Base-by-base conservation (phyloP, 768 basidiomycete species). In the Rhodosporidiobolus odoratus region DNA sequence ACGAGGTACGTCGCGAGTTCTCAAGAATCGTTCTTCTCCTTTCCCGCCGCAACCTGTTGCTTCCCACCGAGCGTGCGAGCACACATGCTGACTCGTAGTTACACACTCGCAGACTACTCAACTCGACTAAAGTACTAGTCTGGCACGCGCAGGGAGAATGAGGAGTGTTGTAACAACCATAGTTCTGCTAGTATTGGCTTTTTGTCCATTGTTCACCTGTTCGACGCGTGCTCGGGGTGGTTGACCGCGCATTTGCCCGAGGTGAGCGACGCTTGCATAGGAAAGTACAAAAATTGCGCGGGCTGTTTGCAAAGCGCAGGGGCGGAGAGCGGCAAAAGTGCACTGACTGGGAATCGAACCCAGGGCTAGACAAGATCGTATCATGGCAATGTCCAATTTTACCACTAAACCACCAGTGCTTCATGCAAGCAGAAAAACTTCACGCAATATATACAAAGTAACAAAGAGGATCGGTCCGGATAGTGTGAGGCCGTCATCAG, bases 111-210 rank as follows among this genome's bases (percentile, higher is more conserved):
- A 90, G 89, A 91, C 78, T 91, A 91, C 76, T 90, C 89, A 27
- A 91, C 89, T 12, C 84, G 89, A 40, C 88, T 90, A 82, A 84
- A 88, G 74, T 90, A 90, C 80, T 89, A 58, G 50, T 3, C 37
- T 9, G 9, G 35, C 6, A 23, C 23, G 19, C 27, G 43, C 13
- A 17, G 35, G 27, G 5, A 17, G 30, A 27, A 43, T 4, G 30
- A 10, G 10, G 38, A 32, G 23, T 59, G 58, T 59, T 59, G 58
- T 59, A 41, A 54, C 8, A 54, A n/a, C n/a, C n/a, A n/a, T n/a
- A n/a, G n/a, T n/a, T n/a, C n/a, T n/a, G n/a, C n/a, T n/a, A n/a
- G 7, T 16, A 54, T 27, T 9, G 2, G 5, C 40, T 10, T 45
- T n/a, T 19, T 3, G 7, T 21, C 4, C 15, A 34, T 37, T 38